Base-by-base conservation (phyloP, 2,329 filamentous ascomycete species). In the Fusarium mundagurra region DNA sequence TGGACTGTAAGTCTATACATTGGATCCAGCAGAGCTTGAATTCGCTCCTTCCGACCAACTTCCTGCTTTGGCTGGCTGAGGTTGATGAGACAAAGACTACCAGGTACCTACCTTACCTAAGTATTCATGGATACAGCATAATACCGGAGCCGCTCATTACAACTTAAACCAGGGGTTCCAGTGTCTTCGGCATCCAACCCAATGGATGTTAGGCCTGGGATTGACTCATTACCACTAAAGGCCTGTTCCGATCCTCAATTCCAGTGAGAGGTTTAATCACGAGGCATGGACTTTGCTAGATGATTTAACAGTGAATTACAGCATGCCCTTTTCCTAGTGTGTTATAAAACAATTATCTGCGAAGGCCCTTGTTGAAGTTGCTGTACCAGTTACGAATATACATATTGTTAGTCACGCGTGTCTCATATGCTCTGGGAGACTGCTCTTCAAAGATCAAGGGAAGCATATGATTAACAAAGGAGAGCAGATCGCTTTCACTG, bases 21-120 rank as follows among this genome's bases (percentile, higher is more conserved):
- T 29, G 20, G 47, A 47, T 20, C 34, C 22, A 39, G 27, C 48
- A 41, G 20, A 41, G 39, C 20, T 41, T 36, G 33, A 29, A 38
- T 53, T 62, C 38, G 39, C 29, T 63, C 47, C 45, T 65, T 63
- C 47, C 34, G 45, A 39, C 47, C 47, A 54, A 53, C 50, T 60
- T 47, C 48, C 29, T 58, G 41, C 50, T 36, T 33, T 12, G 17
- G 29, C 43, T 50, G n/a, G 45, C 50, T 27, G 45, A 45, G 31
- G 45, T 39, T 39, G 39, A 63, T 39, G 33, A 65, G 58, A 65
- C 27, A 33, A 53, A 39, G 33, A 31, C 24, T 29, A 45, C n/a
- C 14, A n/a, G 39, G 39, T 45, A 41, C 22, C 13, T 41, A n/a
- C 36, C 18, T 38, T 20, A 12, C 31, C 31, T 33, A 12, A 8